A percentile compares a stretch with the other conserved stretches of the same genome.
phyloP scores from a whole-genome alignment of 108 stramenopile genomes.

The Fragilariopsis cylindrus region DNA sequence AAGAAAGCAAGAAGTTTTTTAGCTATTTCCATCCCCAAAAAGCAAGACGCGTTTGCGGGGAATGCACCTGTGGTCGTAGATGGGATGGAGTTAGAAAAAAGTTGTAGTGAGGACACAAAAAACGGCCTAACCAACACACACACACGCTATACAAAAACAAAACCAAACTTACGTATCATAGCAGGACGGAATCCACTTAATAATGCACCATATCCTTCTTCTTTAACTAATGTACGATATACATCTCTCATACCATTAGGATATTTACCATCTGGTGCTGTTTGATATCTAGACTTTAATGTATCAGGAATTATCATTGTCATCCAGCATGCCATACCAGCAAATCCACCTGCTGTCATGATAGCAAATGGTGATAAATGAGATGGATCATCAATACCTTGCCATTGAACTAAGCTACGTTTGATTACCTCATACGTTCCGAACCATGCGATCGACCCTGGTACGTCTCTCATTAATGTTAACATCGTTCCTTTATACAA shows the following conservation, averaged over 20 bases:
- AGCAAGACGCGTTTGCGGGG: conserved; percentile 92
- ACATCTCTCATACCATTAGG: conserved; percentile 58
- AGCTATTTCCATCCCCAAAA: conserved; percentile 86
- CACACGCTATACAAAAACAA: neutral
- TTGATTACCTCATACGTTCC: conserved; percentile 81
- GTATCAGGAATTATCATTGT: conserved; percentile 80
- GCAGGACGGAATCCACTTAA: conserved; percentile 82
- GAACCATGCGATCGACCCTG: conserved; percentile 85
- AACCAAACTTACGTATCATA: conserved; percentile 49
- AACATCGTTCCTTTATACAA: conserved; percentile 74
- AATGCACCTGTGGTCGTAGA: conserved; percentile 50
- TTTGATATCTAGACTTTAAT: conserved; percentile 80
- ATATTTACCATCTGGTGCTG: conserved; percentile 78
- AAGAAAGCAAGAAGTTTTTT: conserved; percentile 65
- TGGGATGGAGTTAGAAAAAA: neutral
- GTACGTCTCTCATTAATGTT: conserved; percentile 81
- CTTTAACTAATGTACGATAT: conserved; percentile 53
- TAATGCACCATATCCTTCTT: conserved; percentile 74
- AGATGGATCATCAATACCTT: conserved; percentile 71
- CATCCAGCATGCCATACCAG: conserved; percentile 85
- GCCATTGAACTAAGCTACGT: conserved; percentile 50
- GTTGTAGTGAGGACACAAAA: no score
- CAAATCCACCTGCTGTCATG: conserved; percentile 79
- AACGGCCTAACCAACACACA: neutral
- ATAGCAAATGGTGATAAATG: conserved; percentile 46